phyloP scores from a whole-genome alignment of 2,329 filamentous ascomycete genomes.

The Fusarium caatingaense region DNA sequence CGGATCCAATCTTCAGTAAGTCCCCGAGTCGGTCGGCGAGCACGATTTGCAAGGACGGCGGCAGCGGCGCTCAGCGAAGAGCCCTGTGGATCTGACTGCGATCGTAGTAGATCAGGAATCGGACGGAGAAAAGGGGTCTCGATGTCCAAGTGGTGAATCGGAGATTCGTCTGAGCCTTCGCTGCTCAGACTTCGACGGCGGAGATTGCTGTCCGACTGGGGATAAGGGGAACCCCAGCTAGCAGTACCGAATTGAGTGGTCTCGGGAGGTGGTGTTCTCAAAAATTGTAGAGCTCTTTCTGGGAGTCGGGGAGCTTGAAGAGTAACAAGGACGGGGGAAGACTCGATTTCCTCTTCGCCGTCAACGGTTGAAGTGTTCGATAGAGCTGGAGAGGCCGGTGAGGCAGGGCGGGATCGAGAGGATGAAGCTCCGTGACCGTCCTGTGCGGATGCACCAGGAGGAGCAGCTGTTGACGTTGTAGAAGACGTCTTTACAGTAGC shows the following conservation, averaged over 20 bases:
- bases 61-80: slow-evolving; percentile 64
- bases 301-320: slow-evolving; percentile 69
- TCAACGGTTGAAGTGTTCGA: slow-evolving; percentile 72
- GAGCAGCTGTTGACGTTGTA: slow-evolving; percentile 59
- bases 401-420: slow-evolving; percentile 49
- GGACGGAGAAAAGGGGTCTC: slow-evolving; percentile 72
- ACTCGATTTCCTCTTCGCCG: slow-evolving; percentile 64
- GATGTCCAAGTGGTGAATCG: slow-evolving; percentile 70
- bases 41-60: slow-evolving; percentile 72
- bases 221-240: slow-evolving; percentile 93
- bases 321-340: slow-evolving; percentile 68
- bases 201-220: slow-evolving; percentile 68
- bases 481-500: slow-evolving; percentile 67
- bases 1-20: slow-evolving; percentile 89
- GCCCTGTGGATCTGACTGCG: slow-evolving; percentile 44
- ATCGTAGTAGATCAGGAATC: slow-evolving; percentile 58
- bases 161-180: slow-evolving; percentile 69
- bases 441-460: slow-evolving; percentile 72
- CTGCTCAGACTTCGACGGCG: slow-evolving; percentile 67
- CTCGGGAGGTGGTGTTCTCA: slow-evolving; percentile 64
- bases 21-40: slow-evolving; percentile 67
- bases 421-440: slow-evolving; percentile 60
- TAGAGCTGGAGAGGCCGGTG: slow-evolving; percentile 67
- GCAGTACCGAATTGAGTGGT: slow-evolving; percentile 71
- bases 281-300: slow-evolving; percentile 64